These are phyloP conservation scores for Cyclanthera cordifolia DNA, from an alignment of 306 rosid species.

Conservation along the genomic window DNA sequence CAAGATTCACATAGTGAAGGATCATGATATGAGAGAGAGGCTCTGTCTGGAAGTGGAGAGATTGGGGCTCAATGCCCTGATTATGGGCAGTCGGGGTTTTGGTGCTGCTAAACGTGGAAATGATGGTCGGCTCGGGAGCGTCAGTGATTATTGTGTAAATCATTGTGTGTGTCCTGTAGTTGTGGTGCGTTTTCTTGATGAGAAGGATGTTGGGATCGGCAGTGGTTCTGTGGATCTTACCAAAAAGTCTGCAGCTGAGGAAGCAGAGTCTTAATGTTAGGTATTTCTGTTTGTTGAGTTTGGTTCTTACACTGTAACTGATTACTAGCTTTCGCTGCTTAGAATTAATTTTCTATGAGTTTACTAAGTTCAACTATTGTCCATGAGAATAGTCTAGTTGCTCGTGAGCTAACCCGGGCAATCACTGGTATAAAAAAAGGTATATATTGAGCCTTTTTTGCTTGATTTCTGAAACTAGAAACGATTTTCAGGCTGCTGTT, in stretches of 20 bases:
- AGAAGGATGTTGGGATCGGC: slow-evolving; percentile 31
- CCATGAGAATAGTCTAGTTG: too few relatives aligned
- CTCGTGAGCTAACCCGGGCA: too few relatives aligned
- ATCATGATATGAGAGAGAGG: slow-evolving; percentile 95
- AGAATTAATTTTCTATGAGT: too few relatives aligned
- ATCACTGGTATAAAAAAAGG: too few relatives aligned
- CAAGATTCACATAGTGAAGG: slow-evolving; percentile 96
- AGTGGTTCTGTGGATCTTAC: slow-evolving; percentile 15
- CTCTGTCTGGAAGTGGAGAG: slow-evolving; percentile 86
- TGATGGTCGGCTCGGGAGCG: slow-evolving; percentile 82
- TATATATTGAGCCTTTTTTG: background rate
- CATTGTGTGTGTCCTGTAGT: slow-evolving; percentile 97
- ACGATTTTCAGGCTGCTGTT: background rate
- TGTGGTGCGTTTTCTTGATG: slow-evolving; percentile 85
- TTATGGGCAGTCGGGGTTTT: slow-evolving; percentile 95
- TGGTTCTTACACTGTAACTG: too few relatives aligned
- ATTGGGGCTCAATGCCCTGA: slow-evolving; percentile 76
- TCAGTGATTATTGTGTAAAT: slow-evolving; percentile 87
- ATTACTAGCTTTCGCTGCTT: background rate
- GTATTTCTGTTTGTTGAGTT: background rate
- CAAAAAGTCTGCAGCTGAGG: slow-evolving; percentile 17
- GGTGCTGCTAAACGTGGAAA: slow-evolving; percentile 73
- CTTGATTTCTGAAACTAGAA: background rate
- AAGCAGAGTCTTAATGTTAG: slow-evolving; percentile 47
- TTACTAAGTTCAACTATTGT: too few relatives aligned